phyloP scores from a whole-genome alignment of 2,329 filamentous ascomycete genomes.

The Aspergillus pseudoglaucus region DNA sequence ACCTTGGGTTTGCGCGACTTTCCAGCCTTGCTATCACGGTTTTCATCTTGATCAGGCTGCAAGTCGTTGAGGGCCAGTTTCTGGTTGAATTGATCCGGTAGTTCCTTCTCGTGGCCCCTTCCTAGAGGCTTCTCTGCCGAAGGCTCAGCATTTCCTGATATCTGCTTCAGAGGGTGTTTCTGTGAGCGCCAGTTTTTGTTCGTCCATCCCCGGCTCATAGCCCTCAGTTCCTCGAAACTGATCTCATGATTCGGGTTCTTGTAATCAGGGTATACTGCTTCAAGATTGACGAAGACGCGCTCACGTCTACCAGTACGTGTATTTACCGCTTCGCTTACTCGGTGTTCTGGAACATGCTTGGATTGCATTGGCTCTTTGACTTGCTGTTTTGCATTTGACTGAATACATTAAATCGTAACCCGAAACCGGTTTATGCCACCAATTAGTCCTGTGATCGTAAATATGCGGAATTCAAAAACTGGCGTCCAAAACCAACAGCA shows the following conservation, averaged over 20 bases:
- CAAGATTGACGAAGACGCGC: constrained; percentile 78
- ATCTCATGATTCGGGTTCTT: constrained; percentile 66
- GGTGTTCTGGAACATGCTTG: constrained; percentile 63
- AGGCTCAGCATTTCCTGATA: constrained; percentile 36
- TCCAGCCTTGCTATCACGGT: constrained; percentile 25
- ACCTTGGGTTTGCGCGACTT: constrained; percentile 67
- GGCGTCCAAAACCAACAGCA: constrained; percentile 32
- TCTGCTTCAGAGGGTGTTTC: constrained; percentile 50
- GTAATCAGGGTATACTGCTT: constrained; percentile 74
- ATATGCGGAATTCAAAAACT: constrained; percentile 54
- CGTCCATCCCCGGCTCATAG: constrained; percentile 64
- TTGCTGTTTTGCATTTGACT: constrained; percentile 38
- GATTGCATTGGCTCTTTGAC: constrained; percentile 29
- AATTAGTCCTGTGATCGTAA: constrained; percentile 98
- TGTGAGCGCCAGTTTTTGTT: constrained; percentile 47
- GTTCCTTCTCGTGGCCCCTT: constrained; percentile 12
- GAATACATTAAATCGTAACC: constrained; percentile 48
- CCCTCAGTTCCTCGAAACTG: constrained; percentile 88
- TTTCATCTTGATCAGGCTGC: constrained; percentile 13
- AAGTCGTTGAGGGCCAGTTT: constrained; percentile 23
- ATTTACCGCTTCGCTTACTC: constrained; percentile 75
- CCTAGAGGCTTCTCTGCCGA: constrained; percentile 8
- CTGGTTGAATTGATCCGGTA: constrained; percentile 27
- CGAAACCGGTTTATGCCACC: constrained; percentile 40
- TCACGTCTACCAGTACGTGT: constrained; percentile 76